A percentile compares a stretch with the other conserved stretches of the same genome.
Conservation (phyloP, 345 rosid species). For the Pistacia vera region DNA sequence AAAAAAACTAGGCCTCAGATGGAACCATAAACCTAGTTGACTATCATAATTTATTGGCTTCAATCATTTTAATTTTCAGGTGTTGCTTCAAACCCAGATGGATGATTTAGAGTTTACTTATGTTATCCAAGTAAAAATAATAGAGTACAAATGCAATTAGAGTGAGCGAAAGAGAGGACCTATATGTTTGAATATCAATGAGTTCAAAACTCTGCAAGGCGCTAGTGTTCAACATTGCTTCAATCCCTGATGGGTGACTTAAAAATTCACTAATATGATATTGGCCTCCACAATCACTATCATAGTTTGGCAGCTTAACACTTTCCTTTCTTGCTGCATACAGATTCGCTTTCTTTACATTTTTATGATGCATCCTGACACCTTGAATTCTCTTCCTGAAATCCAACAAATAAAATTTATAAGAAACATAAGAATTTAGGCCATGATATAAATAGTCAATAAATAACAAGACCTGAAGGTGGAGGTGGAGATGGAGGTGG, state of each 20-base stretch:
- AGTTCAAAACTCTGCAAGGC: conserved; percentile 59
- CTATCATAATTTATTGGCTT: background rate
- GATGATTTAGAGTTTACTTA: background rate
- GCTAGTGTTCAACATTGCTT: conserved; percentile 66
- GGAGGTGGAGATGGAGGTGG: background rate
- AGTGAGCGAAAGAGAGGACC: conserved; percentile 35
- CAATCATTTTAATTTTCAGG: background rate
- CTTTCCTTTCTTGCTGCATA: conserved; percentile 64
- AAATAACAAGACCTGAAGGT: background rate
- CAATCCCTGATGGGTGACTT: conserved; percentile 67
- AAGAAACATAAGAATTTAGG: background rate
- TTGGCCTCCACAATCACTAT: conserved; percentile 21
- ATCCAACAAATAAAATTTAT: background rate
- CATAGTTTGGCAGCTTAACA: conserved; percentile 47
- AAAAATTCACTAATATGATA: conserved; percentile 60
- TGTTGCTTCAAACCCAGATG: background rate
- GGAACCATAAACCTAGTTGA: background rate
- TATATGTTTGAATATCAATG: conserved; percentile 60
- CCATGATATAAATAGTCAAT: background rate
- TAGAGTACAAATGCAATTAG: background rate
- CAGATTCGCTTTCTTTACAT: conserved; percentile 63
- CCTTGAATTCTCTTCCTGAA: conserved; percentile 21
- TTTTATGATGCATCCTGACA: background rate
- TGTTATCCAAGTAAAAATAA: too few species aligned
- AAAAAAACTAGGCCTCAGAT: background rate